Conservation (phyloP, 2,329 filamentous ascomycete species). For the Ascosphaera apis region DNA sequence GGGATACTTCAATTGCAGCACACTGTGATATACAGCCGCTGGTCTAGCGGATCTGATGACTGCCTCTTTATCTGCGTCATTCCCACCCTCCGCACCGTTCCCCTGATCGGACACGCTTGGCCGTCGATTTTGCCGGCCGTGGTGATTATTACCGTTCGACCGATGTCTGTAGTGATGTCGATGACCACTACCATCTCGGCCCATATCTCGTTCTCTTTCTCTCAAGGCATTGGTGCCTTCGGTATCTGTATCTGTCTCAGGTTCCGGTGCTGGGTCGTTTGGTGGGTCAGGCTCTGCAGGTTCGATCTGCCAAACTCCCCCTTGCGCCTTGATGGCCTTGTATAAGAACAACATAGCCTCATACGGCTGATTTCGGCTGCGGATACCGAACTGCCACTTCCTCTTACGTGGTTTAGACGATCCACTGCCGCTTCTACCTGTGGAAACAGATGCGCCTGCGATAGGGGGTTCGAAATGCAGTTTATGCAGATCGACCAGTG, state of each 20-base stretch:
- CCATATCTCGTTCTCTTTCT: neutral
- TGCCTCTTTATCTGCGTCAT: neutral
- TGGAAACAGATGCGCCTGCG: constrained; percentile 26
- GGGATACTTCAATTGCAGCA: constrained; percentile 21
- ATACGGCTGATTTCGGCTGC: constrained; percentile 77
- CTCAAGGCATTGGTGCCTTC: neutral
- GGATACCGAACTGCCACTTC: constrained; percentile 95
- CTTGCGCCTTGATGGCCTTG: constrained; percentile 68
- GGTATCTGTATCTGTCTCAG: neutral
- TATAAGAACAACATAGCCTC: constrained; percentile 92
- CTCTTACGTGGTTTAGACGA: constrained; percentile 34
- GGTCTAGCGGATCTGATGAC: constrained; percentile 1
- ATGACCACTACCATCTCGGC: neutral
- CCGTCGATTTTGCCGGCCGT: constrained; percentile 1
- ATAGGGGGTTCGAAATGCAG: constrained; percentile 34
- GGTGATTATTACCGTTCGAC: neutral
- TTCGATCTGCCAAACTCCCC: constrained; percentile 59
- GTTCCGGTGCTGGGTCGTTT: neutral
- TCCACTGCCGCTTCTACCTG: constrained; percentile 4
- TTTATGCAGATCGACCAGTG: constrained; percentile 41
- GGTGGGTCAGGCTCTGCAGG: constrained; percentile 15
- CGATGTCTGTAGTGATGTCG: neutral
- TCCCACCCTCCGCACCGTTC: neutral
- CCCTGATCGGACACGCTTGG: constrained; percentile 1
- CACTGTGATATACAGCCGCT: neutral